Conservation (phyloP, 495 filamentous ascomycete species). For the Bathelium albidoporum region DNA sequence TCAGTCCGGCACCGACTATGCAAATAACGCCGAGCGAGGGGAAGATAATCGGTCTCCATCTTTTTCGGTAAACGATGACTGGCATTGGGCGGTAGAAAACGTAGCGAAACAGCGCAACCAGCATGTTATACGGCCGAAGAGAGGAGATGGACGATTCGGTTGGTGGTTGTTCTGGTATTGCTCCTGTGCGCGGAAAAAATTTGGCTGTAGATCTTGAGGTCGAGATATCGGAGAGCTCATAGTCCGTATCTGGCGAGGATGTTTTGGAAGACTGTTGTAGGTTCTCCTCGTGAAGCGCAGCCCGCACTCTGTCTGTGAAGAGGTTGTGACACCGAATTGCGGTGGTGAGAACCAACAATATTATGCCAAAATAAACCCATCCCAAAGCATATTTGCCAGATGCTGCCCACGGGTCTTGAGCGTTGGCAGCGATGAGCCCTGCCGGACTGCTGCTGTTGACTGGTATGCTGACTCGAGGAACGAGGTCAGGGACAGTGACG, state of each 20-base stretch:
- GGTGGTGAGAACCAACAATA: constrained; percentile 53
- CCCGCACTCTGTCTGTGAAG: constrained; percentile 80
- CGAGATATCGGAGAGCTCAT: constrained; percentile 55
- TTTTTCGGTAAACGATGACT: constrained; percentile 39
- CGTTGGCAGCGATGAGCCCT: constrained; percentile 60
- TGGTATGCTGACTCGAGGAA: constrained; percentile 1
- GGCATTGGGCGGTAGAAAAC: constrained; percentile 79
- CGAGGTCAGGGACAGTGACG: not conserved
- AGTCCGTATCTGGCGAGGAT: constrained; percentile 54
- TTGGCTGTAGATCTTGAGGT: constrained; percentile 57
- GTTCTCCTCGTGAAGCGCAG: constrained; percentile 70
- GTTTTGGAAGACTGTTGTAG: constrained; percentile 44
- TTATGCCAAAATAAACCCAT: constrained; percentile 76
- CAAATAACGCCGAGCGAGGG: constrained; percentile 62
- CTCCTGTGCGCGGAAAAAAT: constrained; percentile 58
- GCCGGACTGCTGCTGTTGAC: constrained; percentile 51
- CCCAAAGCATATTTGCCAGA: constrained; percentile 82
- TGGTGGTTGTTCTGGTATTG: constrained; percentile 37
- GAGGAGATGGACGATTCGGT: constrained; percentile 61
- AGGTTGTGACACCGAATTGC: constrained; percentile 66
- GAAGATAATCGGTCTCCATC: constrained; percentile 58
- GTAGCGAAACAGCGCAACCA: constrained; percentile 67
- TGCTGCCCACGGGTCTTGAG: constrained; percentile 65
- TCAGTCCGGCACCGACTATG: constrained; percentile 52
- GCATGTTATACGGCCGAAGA: constrained; percentile 60